These are phyloP conservation scores for Phascolomyces articulosus DNA, from an alignment of 371 early-diverging fungal genomes.

Conservation along the genomic window DNA sequence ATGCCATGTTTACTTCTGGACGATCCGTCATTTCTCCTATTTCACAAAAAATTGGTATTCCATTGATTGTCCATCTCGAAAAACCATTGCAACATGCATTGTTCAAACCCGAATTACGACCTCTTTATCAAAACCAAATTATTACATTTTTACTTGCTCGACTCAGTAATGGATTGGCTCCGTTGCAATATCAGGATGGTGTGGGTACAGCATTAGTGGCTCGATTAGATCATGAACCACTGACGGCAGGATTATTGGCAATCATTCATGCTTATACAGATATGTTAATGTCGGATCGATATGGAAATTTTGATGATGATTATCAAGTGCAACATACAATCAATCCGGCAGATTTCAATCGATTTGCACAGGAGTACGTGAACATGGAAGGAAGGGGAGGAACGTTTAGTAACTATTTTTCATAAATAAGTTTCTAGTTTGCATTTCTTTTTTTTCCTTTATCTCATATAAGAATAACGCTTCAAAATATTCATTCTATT, in stretches of 20 bases:
- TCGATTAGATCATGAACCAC: not conserved
- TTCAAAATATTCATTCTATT: too few relatives aligned
- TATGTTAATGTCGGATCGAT: not conserved
- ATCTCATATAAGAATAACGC: too few relatives aligned
- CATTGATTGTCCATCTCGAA: not conserved
- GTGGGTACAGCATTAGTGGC: not conserved
- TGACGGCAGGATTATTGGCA: not conserved
- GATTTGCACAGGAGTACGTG: not conserved
- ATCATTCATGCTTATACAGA: not conserved
- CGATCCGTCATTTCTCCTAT: not conserved
- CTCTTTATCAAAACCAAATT: not conserved
- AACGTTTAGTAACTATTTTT: too few relatives aligned
- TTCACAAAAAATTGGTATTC: slow-evolving; percentile 1
- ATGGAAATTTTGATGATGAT: not conserved
- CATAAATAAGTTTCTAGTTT: too few relatives aligned
- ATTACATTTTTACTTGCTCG: not conserved
- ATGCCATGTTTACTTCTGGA: not conserved
- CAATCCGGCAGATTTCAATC: not conserved
- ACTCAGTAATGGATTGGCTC: not conserved
- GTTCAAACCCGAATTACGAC: not conserved
- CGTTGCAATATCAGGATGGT: not conserved
- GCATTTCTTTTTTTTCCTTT: too few relatives aligned
- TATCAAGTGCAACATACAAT: not conserved
- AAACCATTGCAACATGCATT: not conserved
- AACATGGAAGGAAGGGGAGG: too few relatives aligned